phyloP scores from a whole-genome alignment of 2,329 filamentous ascomycete species.

The Helotiales sp. region DNA sequence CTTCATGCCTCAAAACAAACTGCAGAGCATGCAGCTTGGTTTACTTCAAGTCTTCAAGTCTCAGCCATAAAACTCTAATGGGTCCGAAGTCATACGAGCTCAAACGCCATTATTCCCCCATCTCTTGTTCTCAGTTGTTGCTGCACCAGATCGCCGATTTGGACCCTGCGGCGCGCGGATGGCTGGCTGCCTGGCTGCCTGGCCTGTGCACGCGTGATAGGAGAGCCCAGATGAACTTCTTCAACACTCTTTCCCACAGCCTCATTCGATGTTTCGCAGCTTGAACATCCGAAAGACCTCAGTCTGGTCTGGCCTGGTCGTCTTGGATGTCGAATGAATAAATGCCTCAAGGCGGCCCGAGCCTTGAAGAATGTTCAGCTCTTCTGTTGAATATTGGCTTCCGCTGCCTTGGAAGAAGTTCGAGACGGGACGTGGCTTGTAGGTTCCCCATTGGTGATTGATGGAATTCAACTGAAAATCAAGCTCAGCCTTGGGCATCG shows the following conservation, averaged over 20 bases:
- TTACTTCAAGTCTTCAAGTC: not conserved
- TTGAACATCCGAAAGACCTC: not conserved
- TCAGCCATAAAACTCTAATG: not conserved
- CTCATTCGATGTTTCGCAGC: not conserved
- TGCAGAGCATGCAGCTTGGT: not conserved
- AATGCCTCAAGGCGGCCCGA: not conserved
- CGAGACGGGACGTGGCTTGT: not conserved
- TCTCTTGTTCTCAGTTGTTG: not conserved
- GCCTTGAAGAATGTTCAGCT: conserved; percentile 1
- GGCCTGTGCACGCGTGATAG: conserved; percentile 1
- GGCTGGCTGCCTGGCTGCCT: too few species aligned
- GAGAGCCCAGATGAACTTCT: not conserved
- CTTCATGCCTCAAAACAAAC: not conserved
- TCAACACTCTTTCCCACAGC: not conserved
- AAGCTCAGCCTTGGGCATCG: not conserved
- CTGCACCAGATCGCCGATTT: conserved; percentile 6
- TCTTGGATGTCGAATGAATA: not conserved
- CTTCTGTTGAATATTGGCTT: not conserved
- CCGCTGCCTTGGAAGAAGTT: not conserved
- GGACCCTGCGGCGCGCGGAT: not conserved
- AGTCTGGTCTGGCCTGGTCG: not conserved
- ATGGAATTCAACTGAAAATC: not conserved
- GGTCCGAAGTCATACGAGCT: not conserved
- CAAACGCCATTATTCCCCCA: not conserved
- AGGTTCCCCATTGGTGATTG: not conserved